A percentile compares a stretch with the other conserved stretches of the same genome.
Evolutionary conservation across 139 green algal species (phyloP).

Genomic region (Picochlorum costavermella): DNA sequence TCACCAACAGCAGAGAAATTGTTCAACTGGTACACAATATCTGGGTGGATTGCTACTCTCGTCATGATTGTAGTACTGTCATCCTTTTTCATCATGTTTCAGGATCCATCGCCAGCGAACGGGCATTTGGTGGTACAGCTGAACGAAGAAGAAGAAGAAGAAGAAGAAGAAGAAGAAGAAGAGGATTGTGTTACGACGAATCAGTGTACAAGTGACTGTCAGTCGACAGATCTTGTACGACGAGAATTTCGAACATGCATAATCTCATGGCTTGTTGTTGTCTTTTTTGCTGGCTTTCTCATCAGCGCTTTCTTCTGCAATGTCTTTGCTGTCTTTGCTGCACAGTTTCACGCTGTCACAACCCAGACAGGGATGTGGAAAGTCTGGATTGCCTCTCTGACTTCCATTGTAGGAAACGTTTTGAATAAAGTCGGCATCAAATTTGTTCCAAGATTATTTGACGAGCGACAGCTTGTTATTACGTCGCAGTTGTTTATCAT

Average conservation of each 20-base stretch:
- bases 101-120: slow-evolving; percentile 19
- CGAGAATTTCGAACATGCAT: background rate
- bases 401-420: background rate
- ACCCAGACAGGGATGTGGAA: slow-evolving; percentile 12
- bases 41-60: slow-evolving; percentile 16
- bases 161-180: background rate
- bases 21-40: slow-evolving; percentile 31
- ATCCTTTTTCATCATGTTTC: slow-evolving; percentile 15
- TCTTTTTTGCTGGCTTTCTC: background rate
- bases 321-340: slow-evolving; percentile 29
- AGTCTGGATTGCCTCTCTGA: slow-evolving; percentile 2
- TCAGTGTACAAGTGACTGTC: background rate
- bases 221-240: background rate
- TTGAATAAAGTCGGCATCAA: slow-evolving; percentile 4
- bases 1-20: slow-evolving; percentile 16
- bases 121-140: slow-evolving; percentile 10
- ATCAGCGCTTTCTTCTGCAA: slow-evolving; percentile 8
- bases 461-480: slow-evolving; percentile 12
- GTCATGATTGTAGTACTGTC: slow-evolving; percentile 3
- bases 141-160: background rate
- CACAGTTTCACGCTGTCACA: slow-evolving; percentile 17
- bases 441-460: background rate
- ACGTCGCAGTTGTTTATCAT: background rate
- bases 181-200: background rate
- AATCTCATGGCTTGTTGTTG: slow-evolving; percentile 6